A percentile compares a stretch with the other conserved stretches of the same genome.
These are phyloP conservation scores for Globisporangium radiosum DNA, from an alignment of 352 stramenopile species.

Conservation along the genomic window DNA sequence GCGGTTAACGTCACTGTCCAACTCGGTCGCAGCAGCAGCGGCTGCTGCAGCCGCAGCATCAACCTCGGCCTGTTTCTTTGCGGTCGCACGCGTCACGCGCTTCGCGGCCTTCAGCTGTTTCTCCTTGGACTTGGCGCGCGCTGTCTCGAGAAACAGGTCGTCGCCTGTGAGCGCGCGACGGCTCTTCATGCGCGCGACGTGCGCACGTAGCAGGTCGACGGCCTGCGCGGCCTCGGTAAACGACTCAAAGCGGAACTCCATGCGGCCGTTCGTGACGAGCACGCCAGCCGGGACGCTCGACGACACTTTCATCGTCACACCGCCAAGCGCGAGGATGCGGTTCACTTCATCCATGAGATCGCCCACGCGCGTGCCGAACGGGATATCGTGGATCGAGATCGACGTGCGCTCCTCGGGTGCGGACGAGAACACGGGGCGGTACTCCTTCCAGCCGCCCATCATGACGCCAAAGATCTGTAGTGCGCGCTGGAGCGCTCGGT, in stretches of 20 bases:
- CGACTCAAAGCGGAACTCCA: slow-evolving; percentile 67
- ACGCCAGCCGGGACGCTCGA: slow-evolving; percentile 8
- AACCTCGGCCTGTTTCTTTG: slow-evolving; percentile 16
- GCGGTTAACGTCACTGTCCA: slow-evolving; percentile 13
- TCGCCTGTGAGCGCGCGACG: slow-evolving; percentile 34
- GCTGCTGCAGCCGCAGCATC: slow-evolving; percentile 2
- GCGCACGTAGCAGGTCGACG: slow-evolving; percentile 49
- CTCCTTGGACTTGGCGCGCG: slow-evolving; percentile 34
- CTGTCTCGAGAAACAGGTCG: slow-evolving; percentile 32
- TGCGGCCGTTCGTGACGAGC: slow-evolving; percentile 49
- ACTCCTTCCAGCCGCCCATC: slow-evolving; percentile 80
- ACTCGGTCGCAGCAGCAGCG: slow-evolving; percentile 15
- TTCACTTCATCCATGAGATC: slow-evolving; percentile 60
- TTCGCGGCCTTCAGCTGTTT: slow-evolving; percentile 23
- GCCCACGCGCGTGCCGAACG: slow-evolving; percentile 62
- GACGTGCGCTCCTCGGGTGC: slow-evolving; percentile 33
- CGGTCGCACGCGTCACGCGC: slow-evolving; percentile 10
- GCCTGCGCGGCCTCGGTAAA: slow-evolving; percentile 54
- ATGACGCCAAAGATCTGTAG: slow-evolving; percentile 87
- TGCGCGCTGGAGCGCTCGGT: slow-evolving; percentile 62
- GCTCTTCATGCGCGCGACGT: slow-evolving; percentile 49
- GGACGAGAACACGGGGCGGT: slow-evolving; percentile 72
- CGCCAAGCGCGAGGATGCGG: slow-evolving; percentile 25
- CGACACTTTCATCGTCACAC: slow-evolving; percentile 49
- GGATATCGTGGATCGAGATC: slow-evolving; percentile 72